These are phyloP conservation scores for Alternaria postmessia DNA, from an alignment of 2,329 filamentous ascomycete species.

Conservation along the genomic window DNA sequence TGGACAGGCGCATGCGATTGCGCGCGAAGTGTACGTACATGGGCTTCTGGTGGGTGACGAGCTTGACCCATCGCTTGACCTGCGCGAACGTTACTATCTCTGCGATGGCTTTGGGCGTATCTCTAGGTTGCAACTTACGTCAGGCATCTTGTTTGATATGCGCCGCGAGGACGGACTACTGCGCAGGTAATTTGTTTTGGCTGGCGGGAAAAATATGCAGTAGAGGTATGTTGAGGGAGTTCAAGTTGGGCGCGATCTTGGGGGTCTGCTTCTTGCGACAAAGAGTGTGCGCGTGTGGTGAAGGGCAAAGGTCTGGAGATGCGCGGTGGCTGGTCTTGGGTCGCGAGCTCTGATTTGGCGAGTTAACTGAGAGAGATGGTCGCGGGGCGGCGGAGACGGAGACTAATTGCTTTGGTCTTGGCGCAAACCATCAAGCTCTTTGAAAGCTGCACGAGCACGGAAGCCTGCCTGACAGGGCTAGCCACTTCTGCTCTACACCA, in stretches of 20 bases:
- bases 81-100: conserved; percentile 45
- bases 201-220: neutral
- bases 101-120: neutral
- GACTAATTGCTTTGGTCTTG: conserved; percentile 20
- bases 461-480: conserved; percentile 13
- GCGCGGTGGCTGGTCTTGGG: conserved; percentile 29
- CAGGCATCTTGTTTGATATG: conserved; percentile 52
- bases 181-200: neutral
- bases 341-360: conserved; percentile 33
- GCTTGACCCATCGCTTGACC: conserved; percentile 87
- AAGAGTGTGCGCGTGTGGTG: conserved; percentile 18
- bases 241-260: conserved; percentile 5
- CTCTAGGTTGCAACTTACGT: conserved; percentile 46
- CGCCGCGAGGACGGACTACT: conserved; percentile 8
- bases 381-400: conserved; percentile 22
- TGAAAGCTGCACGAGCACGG: conserved; percentile 8
- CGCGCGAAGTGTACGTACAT: conserved; percentile 68
- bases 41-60: conserved; percentile 89
- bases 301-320: conserved; percentile 22
- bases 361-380: conserved; percentile 21
- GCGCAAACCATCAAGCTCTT: conserved; percentile 21
- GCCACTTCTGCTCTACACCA: neutral
- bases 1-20: conserved; percentile 22
- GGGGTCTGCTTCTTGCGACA: conserved; percentile 17
- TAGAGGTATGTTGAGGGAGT: neutral